phyloP scores from a whole-genome alignment of 2,329 filamentous ascomycete species.

The Thelonectria blattea region DNA sequence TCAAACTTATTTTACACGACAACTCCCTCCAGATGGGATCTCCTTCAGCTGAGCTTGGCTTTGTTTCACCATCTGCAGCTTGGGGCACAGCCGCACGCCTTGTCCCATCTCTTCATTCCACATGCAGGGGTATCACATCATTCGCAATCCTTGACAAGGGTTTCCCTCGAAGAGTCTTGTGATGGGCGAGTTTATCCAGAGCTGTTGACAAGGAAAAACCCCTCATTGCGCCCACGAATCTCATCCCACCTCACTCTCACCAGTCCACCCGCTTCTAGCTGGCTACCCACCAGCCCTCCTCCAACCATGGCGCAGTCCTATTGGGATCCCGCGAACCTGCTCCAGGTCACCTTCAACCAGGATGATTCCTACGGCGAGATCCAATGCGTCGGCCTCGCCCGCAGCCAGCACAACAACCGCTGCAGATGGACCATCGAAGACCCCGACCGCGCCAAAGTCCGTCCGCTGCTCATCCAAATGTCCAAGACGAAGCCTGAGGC shows the following conservation, averaged over 20 bases:
- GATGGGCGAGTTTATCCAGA: no score
- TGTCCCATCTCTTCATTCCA: not conserved
- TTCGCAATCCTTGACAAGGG: not conserved
- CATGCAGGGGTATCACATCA: not conserved
- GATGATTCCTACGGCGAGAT: conserved; percentile 1
- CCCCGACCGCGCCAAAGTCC: not conserved
- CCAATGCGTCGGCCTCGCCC: conserved; percentile 2
- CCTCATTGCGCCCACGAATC: not conserved
- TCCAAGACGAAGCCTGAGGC: not conserved
- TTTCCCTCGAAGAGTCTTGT: no score
- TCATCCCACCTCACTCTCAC: not conserved
- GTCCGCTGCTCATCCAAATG: not conserved
- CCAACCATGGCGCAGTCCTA: not conserved
- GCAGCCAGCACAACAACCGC: conserved; percentile 1
- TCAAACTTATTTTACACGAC: no score
- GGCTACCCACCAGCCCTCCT: no score
- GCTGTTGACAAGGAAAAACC: not conserved
- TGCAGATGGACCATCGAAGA: conserved; percentile 7
- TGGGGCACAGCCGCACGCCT: not conserved
- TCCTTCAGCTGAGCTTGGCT: not conserved
- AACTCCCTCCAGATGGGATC: not conserved
- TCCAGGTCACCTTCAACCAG: not conserved
- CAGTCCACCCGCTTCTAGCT: no score
- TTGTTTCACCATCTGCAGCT: not conserved
- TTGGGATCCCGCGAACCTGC: conserved; percentile 4